phyloP scores from a whole-genome alignment of 306 rosid species.

The Ormosia emarginata region DNA sequence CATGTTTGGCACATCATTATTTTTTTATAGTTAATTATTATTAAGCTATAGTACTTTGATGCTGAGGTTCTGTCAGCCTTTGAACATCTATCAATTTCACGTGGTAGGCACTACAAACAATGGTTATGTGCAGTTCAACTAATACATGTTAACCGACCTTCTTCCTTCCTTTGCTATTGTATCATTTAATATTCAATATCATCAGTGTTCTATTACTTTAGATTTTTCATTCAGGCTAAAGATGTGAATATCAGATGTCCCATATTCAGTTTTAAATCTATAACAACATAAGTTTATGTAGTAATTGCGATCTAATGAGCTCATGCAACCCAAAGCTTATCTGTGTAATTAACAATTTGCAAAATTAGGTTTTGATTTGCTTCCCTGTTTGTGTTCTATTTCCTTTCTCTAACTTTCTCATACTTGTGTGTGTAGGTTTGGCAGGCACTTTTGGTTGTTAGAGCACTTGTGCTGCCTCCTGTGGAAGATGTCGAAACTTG shows the following conservation, averaged over 20 bases:
- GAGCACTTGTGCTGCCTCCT: slow-evolving; percentile 96
- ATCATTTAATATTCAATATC: neutral
- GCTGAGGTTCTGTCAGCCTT: neutral
- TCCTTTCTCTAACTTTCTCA: slow-evolving; percentile 19
- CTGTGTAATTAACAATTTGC: neutral
- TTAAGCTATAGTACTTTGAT: neutral
- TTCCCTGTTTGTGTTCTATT: neutral
- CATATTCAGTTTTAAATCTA: neutral
- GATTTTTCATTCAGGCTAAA: neutral
- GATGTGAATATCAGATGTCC: neutral
- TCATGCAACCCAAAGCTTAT: slow-evolving; percentile 7
- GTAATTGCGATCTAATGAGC: neutral
- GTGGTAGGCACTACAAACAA: neutral
- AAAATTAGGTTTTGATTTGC: neutral
- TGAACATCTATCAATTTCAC: neutral
- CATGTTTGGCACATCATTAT: neutral
- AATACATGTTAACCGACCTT: neutral
- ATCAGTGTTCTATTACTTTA: neutral
- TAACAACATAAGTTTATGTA: neutral
- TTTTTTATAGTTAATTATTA: neutral
- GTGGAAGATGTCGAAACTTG: slow-evolving; percentile 87
- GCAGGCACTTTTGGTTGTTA: slow-evolving; percentile 74
- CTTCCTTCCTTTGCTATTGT: neutral
- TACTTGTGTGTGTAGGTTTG: slow-evolving; percentile 66
- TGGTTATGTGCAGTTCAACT: neutral